Percentiles rank a stretch among this genome's conserved stretches.
These are phyloP conservation scores for Moesziomyces parantarcticus DNA, from an alignment of 1,284 basidiomycete species.

Conservation along the genomic window DNA sequence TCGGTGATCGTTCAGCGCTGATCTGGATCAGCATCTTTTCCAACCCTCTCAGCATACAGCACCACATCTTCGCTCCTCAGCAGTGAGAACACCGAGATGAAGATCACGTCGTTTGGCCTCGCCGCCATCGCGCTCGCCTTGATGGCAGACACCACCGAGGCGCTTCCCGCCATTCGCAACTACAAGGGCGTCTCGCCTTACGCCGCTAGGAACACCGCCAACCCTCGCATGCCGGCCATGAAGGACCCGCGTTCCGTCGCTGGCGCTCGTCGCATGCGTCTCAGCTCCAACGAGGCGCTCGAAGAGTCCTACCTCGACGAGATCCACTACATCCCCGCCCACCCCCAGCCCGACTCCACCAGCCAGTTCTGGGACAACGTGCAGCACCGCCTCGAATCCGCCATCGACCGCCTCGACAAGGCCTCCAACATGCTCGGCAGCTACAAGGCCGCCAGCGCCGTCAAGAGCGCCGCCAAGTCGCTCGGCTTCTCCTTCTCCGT, in stretches of 20 bases:
- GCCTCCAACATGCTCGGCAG: slow-evolving; percentile 31
- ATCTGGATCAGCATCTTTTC: slow-evolving; percentile 14
- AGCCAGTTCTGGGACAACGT: slow-evolving; percentile 49
- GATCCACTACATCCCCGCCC: slow-evolving; percentile 34
- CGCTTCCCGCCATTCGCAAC: slow-evolving; percentile 39
- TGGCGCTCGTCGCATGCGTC: slow-evolving; percentile 42
- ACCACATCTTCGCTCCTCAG: not conserved
- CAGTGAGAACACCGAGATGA: slow-evolving; percentile 22
- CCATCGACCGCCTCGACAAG: slow-evolving; percentile 38
- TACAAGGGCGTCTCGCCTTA: slow-evolving; percentile 51
- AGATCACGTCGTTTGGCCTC: slow-evolving; percentile 45
- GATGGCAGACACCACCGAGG: slow-evolving; percentile 41
- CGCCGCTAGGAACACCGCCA: slow-evolving; percentile 26
- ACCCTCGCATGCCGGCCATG: slow-evolving; percentile 17
- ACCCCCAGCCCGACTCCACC: slow-evolving; percentile 14
- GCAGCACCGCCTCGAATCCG: slow-evolving; percentile 38
- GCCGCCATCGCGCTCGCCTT: slow-evolving; percentile 46
- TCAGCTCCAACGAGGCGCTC: slow-evolving; percentile 36
- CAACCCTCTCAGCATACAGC: not conserved
- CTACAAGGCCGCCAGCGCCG: slow-evolving; percentile 28
- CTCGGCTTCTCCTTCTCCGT: slow-evolving; percentile 45
- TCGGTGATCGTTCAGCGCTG: slow-evolving; percentile 2
- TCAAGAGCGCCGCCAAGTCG: slow-evolving; percentile 41
- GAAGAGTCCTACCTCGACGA: slow-evolving; percentile 50
- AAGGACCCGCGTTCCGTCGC: slow-evolving; percentile 36